These are phyloP conservation scores for Eucalyptus cloeziana DNA, from an alignment of 345 rosid species.

Conservation along the genomic window DNA sequence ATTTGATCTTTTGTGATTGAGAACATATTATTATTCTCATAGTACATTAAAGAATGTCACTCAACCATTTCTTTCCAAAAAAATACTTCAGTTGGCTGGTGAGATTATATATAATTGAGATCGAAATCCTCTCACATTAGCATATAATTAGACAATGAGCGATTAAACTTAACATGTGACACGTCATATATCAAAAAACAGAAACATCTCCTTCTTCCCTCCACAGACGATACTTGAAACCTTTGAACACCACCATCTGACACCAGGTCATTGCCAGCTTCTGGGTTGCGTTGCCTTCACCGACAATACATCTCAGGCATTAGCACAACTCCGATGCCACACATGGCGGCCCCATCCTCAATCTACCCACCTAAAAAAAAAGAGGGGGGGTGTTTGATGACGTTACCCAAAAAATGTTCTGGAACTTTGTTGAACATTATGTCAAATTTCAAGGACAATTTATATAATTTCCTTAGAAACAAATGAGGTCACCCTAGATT, in stretches of 20 bases:
- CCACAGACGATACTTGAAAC: neutral
- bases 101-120: neutral
- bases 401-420: too few relatives aligned
- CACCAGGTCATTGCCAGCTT: neutral
- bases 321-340: too few relatives aligned
- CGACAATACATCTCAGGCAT: too few relatives aligned
- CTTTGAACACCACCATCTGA: neutral
- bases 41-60: too few relatives aligned
- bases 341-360: too few relatives aligned
- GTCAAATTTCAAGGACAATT: neutral
- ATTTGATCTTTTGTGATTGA: too few relatives aligned
- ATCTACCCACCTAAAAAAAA: too few relatives aligned
- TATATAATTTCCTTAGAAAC: neutral
- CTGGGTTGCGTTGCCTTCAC: too few relatives aligned
- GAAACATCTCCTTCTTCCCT: neutral
- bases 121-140: neutral
- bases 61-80: too few relatives aligned
- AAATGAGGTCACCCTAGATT: neutral
- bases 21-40: too few relatives aligned
- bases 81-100: neutral
- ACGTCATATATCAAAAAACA: neutral
- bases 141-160: neutral
- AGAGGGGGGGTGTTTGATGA: too few relatives aligned
- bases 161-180: neutral
- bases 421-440: too few relatives aligned